Evolutionary conservation across 441 rosid species (phyloP), one percentile per base, ranked within the genome.

Genomic region (Omphalea diandra): DNA sequence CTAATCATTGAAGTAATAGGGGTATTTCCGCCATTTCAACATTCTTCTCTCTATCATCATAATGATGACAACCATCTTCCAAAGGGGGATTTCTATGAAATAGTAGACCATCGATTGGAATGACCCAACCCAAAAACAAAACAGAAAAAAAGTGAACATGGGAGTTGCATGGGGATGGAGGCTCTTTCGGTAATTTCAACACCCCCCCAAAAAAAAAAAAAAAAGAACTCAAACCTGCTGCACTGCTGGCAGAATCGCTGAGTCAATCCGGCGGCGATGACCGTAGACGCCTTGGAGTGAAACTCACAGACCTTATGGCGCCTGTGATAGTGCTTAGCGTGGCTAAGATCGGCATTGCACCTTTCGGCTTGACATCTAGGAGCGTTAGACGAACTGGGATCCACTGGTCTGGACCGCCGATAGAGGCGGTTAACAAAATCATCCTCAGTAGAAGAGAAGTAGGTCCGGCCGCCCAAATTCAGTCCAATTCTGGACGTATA

Each of bases 211-310:
- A n/a, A n/a, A n/a, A n/a, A n/a, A n/a, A n/a, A n/a, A n/a, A n/a
- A n/a, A n/a, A n/a, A n/a, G n/a, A n/a, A n/a, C n/a, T n/a, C n/a
- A 38, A 83, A 90, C 99, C 99, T 92, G 97, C 99, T 95, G 59
- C 99, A 95, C 83, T 95, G 99, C 80, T 95, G 99, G 84, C 98
- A 95, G 86, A 95, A 95, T 41, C 99, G 91, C 83, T 93, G 99
- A 77, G 96, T 89, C 71, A 89, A 76, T 11, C 99, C 97, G 75
- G 90, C 90, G 2, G 93, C 88, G 12, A 89, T 77, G 40, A 92
- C 99, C 1, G 96, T 87, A 3, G 99, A 83, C 0, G 98, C 94
- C 64, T 95, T 95, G 17, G 99, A 95, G 83, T 95, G 99, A 72
- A 82, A 93, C 75, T 95, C 98, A 54, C 99, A 95, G 40, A 95